phyloP scores from a whole-genome alignment of 148 eudicot species.

The Rhododendron vialii region DNA sequence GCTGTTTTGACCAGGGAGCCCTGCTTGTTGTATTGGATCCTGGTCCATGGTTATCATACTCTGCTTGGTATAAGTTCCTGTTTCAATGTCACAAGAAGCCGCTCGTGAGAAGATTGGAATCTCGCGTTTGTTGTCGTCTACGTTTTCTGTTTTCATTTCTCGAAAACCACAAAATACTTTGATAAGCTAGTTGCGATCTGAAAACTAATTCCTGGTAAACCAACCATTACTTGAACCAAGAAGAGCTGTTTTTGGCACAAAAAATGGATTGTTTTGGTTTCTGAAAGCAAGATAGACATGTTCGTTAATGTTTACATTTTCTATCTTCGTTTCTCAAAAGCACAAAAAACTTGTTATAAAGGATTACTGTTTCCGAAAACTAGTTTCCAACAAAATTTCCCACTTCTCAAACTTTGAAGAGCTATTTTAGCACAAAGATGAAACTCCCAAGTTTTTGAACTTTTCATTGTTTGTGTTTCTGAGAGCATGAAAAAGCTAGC shows the following conservation, averaged over 20 bases:
- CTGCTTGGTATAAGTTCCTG: constrained; percentile 66
- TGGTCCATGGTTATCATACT: constrained; percentile 68
- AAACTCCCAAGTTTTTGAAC: not conserved
- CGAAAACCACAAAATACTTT: not conserved
- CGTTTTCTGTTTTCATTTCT: not conserved
- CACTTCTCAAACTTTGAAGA: not conserved
- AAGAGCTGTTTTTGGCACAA: no score
- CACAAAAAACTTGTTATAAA: no score
- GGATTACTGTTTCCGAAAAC: no score
- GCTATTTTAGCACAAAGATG: not conserved
- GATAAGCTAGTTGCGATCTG: not conserved
- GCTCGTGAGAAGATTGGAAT: not conserved
- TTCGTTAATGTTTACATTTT: no score
- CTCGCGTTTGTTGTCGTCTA: not conserved
- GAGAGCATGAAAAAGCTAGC: not conserved
- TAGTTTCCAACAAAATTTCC: not conserved
- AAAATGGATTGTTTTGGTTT: no score
- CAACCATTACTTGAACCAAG: not conserved
- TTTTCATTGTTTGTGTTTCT: not conserved
- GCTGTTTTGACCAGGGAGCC: constrained; percentile 49
- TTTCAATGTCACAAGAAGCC: constrained; percentile 6
- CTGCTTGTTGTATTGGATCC: constrained; percentile 45
- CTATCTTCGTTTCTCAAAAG: no score
- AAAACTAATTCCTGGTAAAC: not conserved
- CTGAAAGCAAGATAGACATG: no score